Evolutionary conservation across 2,329 filamentous ascomycete genomes (phyloP), one percentile per base, ranked within the genome.

Genomic region (Epichloe baconii): DNA sequence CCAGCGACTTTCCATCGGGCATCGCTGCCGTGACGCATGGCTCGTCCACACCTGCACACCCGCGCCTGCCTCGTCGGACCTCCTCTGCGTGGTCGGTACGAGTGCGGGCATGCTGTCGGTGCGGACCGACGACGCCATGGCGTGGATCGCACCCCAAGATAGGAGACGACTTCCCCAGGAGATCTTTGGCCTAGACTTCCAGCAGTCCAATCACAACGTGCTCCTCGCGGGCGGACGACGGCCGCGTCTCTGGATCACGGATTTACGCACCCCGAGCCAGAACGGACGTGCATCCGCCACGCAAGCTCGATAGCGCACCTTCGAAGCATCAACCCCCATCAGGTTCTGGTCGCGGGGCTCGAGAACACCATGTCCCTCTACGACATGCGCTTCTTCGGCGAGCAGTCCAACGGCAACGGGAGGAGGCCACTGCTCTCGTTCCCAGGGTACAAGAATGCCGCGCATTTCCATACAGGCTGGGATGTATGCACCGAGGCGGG

Each of bases 281-380:
- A 63, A 51, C 67, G 59, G 69, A 58, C 62, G 2, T 65, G 64
- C 41, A 52, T 64, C 1, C 60, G 56, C 14, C 67, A 73, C 50
- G 57, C 61, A 5, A 71, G 68, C 48, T 58, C 71, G 19, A 68
- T 78, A 46, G 68, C 76, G 0, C 75, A 79, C 52, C 61, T 82
- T 35, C 69, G 69, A 36, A 70, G 73, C 49, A 57, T 80, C 2
- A 71, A 72, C 47, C 62, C 64, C 7, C 64, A 78, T 56, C 72
- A 75, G 44, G 64, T 82, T 19, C 64, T 83, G 2, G 74, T 75
- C 3, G 72, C 77, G 0, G 78, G 79, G 1, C 63, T 79, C 2
- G 58, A 64, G 35, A 70, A 68, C 58, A 66, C 59, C 49, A 75
- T 83, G 66, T 68, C 68, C 1, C 63, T 82, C 5, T 83, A 80